These are phyloP conservation scores for Populus hybrid DNA, from an alignment of 441 rosid species.

Conservation along the genomic window DNA sequence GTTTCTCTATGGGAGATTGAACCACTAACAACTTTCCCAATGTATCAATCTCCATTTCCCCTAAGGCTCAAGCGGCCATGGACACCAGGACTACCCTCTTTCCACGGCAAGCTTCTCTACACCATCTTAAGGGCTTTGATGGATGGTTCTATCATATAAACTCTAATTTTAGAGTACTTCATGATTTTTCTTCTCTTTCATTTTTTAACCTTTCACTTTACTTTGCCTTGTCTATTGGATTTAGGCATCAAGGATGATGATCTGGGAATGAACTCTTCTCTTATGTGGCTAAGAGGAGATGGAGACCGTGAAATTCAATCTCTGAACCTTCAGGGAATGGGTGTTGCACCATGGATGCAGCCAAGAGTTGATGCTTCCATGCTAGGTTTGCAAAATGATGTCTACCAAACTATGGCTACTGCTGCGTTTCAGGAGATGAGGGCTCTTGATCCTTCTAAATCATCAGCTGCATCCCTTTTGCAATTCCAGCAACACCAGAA, in stretches of 20 bases:
- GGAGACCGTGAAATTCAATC: constrained; percentile 74
- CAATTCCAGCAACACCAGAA: constrained; percentile 78
- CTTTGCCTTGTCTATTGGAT: background rate
- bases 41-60: constrained; percentile 96
- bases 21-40: constrained; percentile 95
- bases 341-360: constrained; percentile 91
- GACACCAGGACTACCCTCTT: constrained; percentile 83
- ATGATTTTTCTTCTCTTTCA: background rate
- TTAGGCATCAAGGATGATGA: constrained; percentile 80
- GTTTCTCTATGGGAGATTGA: constrained; percentile 99
- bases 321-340: constrained; percentile 76
- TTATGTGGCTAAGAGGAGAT: constrained; percentile 80
- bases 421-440: constrained; percentile 96
- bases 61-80: constrained; percentile 96
- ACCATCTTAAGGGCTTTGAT: background rate
- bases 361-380: constrained; percentile 79
- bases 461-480: constrained; percentile 45
- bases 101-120: constrained; percentile 51
- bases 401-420: constrained; percentile 94
- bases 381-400: constrained; percentile 81
- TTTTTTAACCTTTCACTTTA: background rate
- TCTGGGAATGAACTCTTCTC: constrained; percentile 66
- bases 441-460: constrained; percentile 59
- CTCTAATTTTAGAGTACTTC: constrained; percentile 8
- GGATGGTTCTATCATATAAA: background rate